Evolutionary conservation across 768 basidiomycete species (phyloP).

Genomic region (Collybia sp.): DNA sequence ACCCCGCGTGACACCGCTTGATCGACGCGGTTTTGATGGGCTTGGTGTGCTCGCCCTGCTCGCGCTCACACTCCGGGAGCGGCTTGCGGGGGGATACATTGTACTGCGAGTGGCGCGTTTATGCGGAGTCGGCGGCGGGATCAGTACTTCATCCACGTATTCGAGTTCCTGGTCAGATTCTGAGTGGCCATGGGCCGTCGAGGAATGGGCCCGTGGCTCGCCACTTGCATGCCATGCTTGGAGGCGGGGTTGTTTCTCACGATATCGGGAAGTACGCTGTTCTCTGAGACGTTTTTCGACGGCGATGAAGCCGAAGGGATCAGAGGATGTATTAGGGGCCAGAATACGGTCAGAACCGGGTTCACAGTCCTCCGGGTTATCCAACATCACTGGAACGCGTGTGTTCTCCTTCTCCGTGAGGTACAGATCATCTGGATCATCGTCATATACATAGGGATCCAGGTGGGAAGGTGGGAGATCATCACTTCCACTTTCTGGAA

Average conservation of each 20-base stretch:
- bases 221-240: conserved; percentile 17
- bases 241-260: conserved; percentile 9
- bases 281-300: conserved; percentile 46
- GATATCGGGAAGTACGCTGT: conserved; percentile 21
- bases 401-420: background rate
- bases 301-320: conserved; percentile 57
- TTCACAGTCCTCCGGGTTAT: no score
- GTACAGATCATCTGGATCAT: background rate
- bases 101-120: conserved; percentile 24
- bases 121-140: conserved; percentile 27
- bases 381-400: background rate
- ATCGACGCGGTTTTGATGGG: conserved; percentile 16
- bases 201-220: conserved; percentile 5
- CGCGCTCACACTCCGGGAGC: conserved; percentile 14
- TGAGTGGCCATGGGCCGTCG: conserved; percentile 15
- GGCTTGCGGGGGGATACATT: no score
- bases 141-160: conserved; percentile 2
- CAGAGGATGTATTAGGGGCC: conserved; percentile 21
- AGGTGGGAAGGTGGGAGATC: background rate
- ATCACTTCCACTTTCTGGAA: no score
- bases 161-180: conserved; percentile 9
- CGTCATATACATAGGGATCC: background rate
- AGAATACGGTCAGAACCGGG: no score
- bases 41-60: conserved; percentile 29
- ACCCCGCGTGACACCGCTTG: conserved; percentile 13